phyloP scores from a whole-genome alignment of 2,329 filamentous ascomycete species.

The Cercospora citrullina region DNA sequence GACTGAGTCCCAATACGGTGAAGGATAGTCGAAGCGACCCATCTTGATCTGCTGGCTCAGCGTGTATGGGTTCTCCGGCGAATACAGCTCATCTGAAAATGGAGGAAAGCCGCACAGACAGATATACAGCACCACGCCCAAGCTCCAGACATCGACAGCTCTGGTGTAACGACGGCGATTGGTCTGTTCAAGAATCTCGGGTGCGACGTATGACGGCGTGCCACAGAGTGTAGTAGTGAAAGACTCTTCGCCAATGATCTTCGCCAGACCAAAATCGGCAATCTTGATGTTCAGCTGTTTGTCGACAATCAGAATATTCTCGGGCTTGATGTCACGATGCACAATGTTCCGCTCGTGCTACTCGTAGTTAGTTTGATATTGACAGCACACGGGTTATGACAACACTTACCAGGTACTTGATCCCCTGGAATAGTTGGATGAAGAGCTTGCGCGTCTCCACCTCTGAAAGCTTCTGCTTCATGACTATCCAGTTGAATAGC shows the following conservation, averaged over 20 bases:
- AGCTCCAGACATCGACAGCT: slow-evolving; percentile 93
- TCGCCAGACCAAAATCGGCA: slow-evolving; percentile 93
- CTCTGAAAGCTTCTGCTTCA: slow-evolving; percentile 85
- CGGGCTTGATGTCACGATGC: slow-evolving; percentile 95
- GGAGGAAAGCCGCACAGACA: slow-evolving; percentile 95
- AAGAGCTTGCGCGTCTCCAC: slow-evolving; percentile 83
- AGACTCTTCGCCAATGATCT: slow-evolving; percentile 97
- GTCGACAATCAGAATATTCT: slow-evolving; percentile 89
- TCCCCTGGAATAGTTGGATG: slow-evolving; percentile 83
- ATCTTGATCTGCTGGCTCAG: slow-evolving; percentile 86
- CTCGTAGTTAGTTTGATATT: slow-evolving; percentile 15
- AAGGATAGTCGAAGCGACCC: slow-evolving; percentile 90
- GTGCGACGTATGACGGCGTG: slow-evolving; percentile 87
- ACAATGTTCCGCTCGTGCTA: slow-evolving; percentile 97
- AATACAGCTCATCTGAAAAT: slow-evolving; percentile 89
- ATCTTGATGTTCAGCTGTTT: slow-evolving; percentile 84
- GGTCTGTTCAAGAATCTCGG: slow-evolving; percentile 84
- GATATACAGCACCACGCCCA: slow-evolving; percentile 97
- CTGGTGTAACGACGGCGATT: slow-evolving; percentile 86
- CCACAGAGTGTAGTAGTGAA: slow-evolving; percentile 95
- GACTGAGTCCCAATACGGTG: slow-evolving; percentile 90
- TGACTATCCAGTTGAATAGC: slow-evolving; percentile 91
- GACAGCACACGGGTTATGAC: slow-evolving; percentile 25
- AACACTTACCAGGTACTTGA: slow-evolving; percentile 83
- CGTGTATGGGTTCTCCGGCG: slow-evolving; percentile 74